Percentiles rank a stretch among this genome's conserved stretches.
Evolutionary conservation across 2,329 filamentous ascomycete genomes (phyloP).

Genomic region (Xylariaceae sp.): DNA sequence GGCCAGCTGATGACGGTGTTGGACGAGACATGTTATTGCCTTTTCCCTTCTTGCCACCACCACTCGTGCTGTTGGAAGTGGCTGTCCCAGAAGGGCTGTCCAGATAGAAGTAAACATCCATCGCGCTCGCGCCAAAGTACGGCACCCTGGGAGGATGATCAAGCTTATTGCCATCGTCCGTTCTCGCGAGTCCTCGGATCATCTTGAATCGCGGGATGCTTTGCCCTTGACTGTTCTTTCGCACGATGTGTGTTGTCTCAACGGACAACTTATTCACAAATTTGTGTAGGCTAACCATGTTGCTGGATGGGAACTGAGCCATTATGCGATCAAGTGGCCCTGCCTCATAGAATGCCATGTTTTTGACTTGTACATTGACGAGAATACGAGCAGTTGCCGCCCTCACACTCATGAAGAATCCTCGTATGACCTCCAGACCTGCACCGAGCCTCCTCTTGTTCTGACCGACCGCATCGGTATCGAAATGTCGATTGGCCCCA

Average conservation of each 20-base stretch:
- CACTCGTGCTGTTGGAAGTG: too few relatives aligned
- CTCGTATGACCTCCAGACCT: constrained; percentile 6
- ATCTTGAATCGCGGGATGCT: constrained; percentile 3
- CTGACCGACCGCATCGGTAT: background rate
- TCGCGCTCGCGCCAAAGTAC: constrained; percentile 1
- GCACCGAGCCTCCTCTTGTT: constrained; percentile 3
- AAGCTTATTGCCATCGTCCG: constrained; percentile 1
- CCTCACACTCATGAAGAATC: constrained; percentile 8
- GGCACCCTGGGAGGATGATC: constrained; percentile 1
- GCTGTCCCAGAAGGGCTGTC: background rate
- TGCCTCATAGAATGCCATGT: constrained; percentile 7
- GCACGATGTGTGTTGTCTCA: constrained; percentile 4
- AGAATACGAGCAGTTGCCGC: constrained; percentile 8
- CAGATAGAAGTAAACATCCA: constrained; percentile 6
- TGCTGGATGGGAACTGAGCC: background rate
- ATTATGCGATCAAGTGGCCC: constrained; percentile 3
- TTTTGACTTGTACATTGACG: constrained; percentile 9
- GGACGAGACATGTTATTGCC: background rate
- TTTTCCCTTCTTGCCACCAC: background rate
- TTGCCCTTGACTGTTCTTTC: background rate
- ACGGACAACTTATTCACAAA: constrained; percentile 5
- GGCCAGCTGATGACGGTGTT: constrained; percentile 1
- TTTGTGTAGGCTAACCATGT: background rate
- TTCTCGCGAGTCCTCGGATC: constrained; percentile 2
- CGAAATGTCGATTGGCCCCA: constrained; percentile 3